phyloP scores from a whole-genome alignment of 768 basidiomycete species.

The Pleurotus cornucopiae region DNA sequence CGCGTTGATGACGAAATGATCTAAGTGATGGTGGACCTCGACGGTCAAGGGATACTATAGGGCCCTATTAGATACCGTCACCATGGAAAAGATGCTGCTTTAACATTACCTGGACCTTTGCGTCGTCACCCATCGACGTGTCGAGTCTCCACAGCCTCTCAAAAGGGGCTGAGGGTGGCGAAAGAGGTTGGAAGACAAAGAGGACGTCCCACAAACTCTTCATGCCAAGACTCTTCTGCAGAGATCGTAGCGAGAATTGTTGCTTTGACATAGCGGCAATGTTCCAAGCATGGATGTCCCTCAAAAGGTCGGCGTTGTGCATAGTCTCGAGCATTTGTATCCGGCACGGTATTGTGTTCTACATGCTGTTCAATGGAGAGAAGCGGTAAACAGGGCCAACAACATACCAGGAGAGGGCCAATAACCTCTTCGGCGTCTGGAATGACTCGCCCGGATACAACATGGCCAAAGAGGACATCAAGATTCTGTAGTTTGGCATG shows the following conservation, averaged over 20 bases:
- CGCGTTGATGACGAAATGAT: slow-evolving; percentile 28
- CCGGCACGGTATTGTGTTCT: slow-evolving; percentile 46
- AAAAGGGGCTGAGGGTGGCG: slow-evolving; percentile 12
- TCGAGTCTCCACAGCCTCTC: slow-evolving; percentile 27
- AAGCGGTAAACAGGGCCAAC: neutral
- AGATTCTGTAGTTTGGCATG: slow-evolving; percentile 22
- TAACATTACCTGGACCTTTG: slow-evolving; percentile 23
- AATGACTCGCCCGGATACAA: slow-evolving; percentile 39
- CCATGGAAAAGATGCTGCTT: neutral
- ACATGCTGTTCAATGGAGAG: neutral
- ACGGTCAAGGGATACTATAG: slow-evolving; percentile 40
- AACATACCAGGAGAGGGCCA: slow-evolving; percentile 42
- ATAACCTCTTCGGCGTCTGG: slow-evolving; percentile 38
- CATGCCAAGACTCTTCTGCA: slow-evolving; percentile 29
- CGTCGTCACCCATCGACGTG: slow-evolving; percentile 9
- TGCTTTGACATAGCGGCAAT: slow-evolving; percentile 37
- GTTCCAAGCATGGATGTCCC: slow-evolving; percentile 31
- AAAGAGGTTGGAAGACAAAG: slow-evolving; percentile 38
- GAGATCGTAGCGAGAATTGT: slow-evolving; percentile 38
- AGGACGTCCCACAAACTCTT: slow-evolving; percentile 35
- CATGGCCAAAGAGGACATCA: slow-evolving; percentile 43
- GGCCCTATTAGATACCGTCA: neutral
- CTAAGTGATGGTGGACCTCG: slow-evolving; percentile 29
- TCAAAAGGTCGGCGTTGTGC: slow-evolving; percentile 29
- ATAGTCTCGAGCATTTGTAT: slow-evolving; percentile 22